Base-by-base conservation (phyloP, 495 filamentous ascomycete species). In the Tuber magnatum region DNA sequence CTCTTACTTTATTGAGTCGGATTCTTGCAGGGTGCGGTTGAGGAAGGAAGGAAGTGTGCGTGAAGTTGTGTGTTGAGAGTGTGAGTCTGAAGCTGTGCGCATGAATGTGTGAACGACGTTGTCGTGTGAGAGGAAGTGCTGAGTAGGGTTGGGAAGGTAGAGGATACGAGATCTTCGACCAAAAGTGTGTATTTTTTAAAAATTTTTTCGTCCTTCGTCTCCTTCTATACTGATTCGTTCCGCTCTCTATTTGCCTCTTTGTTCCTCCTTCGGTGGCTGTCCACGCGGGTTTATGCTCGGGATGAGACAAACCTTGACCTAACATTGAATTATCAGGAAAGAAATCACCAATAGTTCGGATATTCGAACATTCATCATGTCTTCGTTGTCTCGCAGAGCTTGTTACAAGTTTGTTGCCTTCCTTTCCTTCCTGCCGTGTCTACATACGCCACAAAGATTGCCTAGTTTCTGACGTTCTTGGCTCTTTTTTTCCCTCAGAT, bases 381-480 rank as follows among this genome's bases (percentile, higher is more conserved):
- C 94, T 86, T 97, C 96, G 81, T 89, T 97, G 83, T 94, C 94
- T 84, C 93, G 95, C 85, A 92, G 96, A 85, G 96, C 94, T 77
- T 99, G 96, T 90, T 99, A 97, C 89, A 99, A 99, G 87, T 83
- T 38, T 51, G 80, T 81, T 79, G 61, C 70, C 38, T 70, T 40
- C 51, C 71, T 28, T 75, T 70, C 61, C 56, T 70, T 24, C 28
- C 28, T 65, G 56, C 43, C 39, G 32, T 43, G 43, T 73, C 20
- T 68, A 38, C 46, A 12, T 77, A 68, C 28, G n/a, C 51, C 28
- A 35, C 28, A 18, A 65, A 32, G 68, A 78, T 68, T 74, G 46
- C 71, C 24, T 42, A 71, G 68, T 48, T 79, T 70, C 39, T 71
- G 51, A 69, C 41, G 41, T 74, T 46, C 71, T 80, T 41, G 73